Base-by-base conservation (phyloP, 305 asterid genomes). In the Fraxinus platypoda region DNA sequence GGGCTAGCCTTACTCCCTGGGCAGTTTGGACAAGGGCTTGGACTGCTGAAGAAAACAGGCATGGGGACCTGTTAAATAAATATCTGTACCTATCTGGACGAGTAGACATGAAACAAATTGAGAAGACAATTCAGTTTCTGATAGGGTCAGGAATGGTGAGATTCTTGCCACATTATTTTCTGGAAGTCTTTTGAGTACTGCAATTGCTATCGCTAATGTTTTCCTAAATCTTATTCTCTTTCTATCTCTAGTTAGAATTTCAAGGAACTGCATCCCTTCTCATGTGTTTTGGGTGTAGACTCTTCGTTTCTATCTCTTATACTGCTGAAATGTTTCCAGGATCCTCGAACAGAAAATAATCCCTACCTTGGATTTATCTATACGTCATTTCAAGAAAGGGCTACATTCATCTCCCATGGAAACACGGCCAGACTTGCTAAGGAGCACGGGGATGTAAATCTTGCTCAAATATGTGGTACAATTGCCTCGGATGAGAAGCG, bases 381-480 rank as follows among this genome's bases (percentile, higher is more conserved):
- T 74, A 90, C 93, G 30, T 90, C 93, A 41, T 90, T 90, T 83
- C 91, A 90, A 83, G 93, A 90, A 84, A 77, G 93, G 73, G 91
- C 93, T 15, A 88, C 93, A 15, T 90, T 88, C 82, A 37, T 90
- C 77, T 90, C 90, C 78, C 93, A 86, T 64, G 91, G 90, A 3
- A 90, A 88, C 88, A 88, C 91, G 0, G 91, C 91, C 59, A 79
- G 92, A 21, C 90, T 77, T 12, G 93, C 93, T 12, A 70, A 87
- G 81, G 85, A 84, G 30, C 88, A 90, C 1, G 91, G 90, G 8
- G 93, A 90, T 84, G 15, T 85, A 31, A 90, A 83, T 73, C 85
- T 90, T 13, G 93, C 93, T 6, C 93, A 85, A 83, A 84, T 88
- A 19, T 87, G 91, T 13, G 90, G 93, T 4, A 90, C 79, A 1